Evolutionary conservation across 2,329 filamentous ascomycete genomes (phyloP), one percentile per base, ranked within the genome.

Genomic region (Phialemonium atrogriseum): DNA sequence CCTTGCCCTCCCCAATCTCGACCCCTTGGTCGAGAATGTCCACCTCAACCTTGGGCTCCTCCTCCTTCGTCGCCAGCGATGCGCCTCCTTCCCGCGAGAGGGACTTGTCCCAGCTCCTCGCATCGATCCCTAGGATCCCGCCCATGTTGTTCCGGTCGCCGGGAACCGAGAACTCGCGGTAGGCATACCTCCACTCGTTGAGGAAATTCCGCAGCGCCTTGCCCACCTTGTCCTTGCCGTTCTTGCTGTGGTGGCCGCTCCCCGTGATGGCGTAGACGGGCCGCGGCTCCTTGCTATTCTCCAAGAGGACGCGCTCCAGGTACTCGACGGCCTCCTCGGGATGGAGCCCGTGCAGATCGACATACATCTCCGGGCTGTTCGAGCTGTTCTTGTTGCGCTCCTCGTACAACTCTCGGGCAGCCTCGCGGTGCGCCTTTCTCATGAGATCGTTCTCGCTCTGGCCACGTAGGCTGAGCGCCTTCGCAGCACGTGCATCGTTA

Each of bases 401-500:
- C 55, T 95, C 88, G 53, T 96, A 98, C 18, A 98, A 70, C 48
- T 91, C 81, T 21, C 80, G 77, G 14, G 91, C 91, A 8, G 91
- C 91, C 60, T 96, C 88, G 27, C 91, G 81, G 52, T 98, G 91
- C 27, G 88, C 89, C 63, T 94, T 93, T 42, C 88, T 79, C 91
- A 98, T 98, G 22, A 93, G 71, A 45, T 94, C 86, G 49, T 98
- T 96, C 62, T 98, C 91, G 46, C 85, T 91, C 59, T 96, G 91
- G 10, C 91, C 91, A 18, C 91, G 82, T 27, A 96, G 74, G 48
- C 86, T 94, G 30, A 96, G 73, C 19, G 89, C 89, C 63, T 96
- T 96, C 38, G 91, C 91, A 12, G 91, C 89, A 40, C 91, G 80
- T 24, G 91, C 89, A 55, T 98, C 91, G 49, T 95, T 96, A 36